Evolutionary conservation across 495 filamentous ascomycete species (phyloP), one percentile per base, ranked within the genome.

Genomic region (Acidiella bohemica): DNA sequence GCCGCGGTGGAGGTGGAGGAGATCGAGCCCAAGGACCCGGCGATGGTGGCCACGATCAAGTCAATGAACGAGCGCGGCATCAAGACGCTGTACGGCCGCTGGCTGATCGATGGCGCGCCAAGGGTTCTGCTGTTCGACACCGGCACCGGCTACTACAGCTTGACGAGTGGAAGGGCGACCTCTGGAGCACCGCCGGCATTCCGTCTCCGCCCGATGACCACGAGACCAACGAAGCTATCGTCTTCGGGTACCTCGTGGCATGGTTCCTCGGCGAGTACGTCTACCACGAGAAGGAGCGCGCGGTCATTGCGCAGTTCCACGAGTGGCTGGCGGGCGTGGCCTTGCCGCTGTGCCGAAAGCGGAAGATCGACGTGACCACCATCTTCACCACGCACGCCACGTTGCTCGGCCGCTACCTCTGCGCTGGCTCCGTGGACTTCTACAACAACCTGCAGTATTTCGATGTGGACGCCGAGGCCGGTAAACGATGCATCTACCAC

Each of bases 261-360:
- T 97, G 90, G 90, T 96, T 96, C 59, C 71, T 97, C 46, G 90
- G 90, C 60, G 90, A 96, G 88, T 96, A 83, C 54, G 84, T 93
- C 32, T 82, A 78, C 52, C 87, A 93, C 59, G 90, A 97, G 60
- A 84, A 77, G 57, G 75, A 72, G 32, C 80, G 76, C 44, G 90
- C 90, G 0, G 84, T 97, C 38, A 83, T 97, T 51, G 92, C 85
- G 25, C 92, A 97, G 61, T 97, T 96, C 65, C 90, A 97, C 62
- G 90, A 97, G 62, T 97, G 90, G 90, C 71, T 97, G 34, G 81
- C 90, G 5, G 92, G 88, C 59, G 90, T 97, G n/a, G 90, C 84
- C 41, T 67, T 96, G 17, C 90, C 92, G 8, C 69, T 97, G 47
- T 80, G 77, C 57, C 92, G 87, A 64, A 93, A 82, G 66, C 73